Evolutionary conservation across 129 eudicot genomes (phyloP).

Genomic region (Oenanthe sinensis): DNA sequence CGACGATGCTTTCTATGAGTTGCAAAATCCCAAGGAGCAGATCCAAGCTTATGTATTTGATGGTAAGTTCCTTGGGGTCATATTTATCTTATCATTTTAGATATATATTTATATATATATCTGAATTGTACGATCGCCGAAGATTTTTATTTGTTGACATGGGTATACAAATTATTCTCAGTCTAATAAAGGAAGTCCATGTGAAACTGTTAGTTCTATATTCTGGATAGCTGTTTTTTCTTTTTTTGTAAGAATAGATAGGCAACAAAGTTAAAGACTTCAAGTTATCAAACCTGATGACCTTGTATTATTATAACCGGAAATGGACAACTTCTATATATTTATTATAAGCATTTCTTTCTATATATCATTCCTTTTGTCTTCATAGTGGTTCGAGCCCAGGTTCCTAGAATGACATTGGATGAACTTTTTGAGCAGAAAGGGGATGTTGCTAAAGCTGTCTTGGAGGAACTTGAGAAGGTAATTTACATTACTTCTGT

Average conservation of each 20-base stretch:
- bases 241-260: not conserved
- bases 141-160: not conserved
- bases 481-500: slow-evolving; percentile 13
- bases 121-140: not conserved
- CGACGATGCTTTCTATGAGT: slow-evolving; percentile 91
- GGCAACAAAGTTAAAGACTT: not conserved
- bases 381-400: slow-evolving; percentile 46
- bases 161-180: not conserved
- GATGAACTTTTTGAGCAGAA: slow-evolving; percentile 74
- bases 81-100: not conserved
- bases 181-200: not conserved
- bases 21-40: slow-evolving; percentile 90
- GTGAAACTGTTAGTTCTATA: not conserved
- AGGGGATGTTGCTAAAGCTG: slow-evolving; percentile 65
- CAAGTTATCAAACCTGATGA: not conserved
- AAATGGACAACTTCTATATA: not conserved
- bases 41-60: slow-evolving; percentile 94
- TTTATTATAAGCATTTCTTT: not conserved
- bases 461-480: slow-evolving; percentile 79
- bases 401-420: slow-evolving; percentile 63
- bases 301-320: not conserved
- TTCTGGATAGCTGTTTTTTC: not conserved
- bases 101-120: not conserved
- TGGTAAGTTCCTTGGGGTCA: slow-evolving; percentile 36
- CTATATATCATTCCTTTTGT: not conserved